Base-by-base conservation (phyloP, 441 rosid species). In the Syzygium syzygioides region DNA sequence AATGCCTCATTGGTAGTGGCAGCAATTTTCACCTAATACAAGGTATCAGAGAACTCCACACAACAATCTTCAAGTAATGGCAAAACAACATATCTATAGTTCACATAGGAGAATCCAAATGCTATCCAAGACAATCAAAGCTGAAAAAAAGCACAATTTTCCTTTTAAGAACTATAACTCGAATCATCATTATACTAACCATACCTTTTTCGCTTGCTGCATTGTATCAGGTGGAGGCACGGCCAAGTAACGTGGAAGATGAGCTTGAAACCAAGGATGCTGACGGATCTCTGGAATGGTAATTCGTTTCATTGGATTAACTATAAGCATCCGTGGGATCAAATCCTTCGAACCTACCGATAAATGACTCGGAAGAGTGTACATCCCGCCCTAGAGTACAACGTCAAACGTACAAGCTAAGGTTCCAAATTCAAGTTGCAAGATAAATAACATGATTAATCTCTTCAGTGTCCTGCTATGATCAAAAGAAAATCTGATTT, bases 151-250 rank as follows among this genome's bases (percentile, higher is more conserved):
- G 6, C 20, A 20, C 28, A 71, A 34, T 12, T 68, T 68, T 71
- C 80, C 50, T 37, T 37, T 71, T 26, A 50, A 76, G 52, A 23
- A 76, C 52, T 7, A 45, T 76, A 12, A 76, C 52, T 76, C n/a
- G n/a, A 12, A 41, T 76, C 52, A 41, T 76, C 52, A 23, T 76
- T 41, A 20, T 32, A 53, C 53, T 85, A 79, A 54, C 84, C 87
- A 41, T 90, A 96, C 99, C 99, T 97, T 98, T 93, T 96, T 98
- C 3, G 98, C 99, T 93, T 98, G 99, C 91, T 98, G 97, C 95
- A 92, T 93, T 15, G 99, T 96, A 90, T 97, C 99, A 32, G 99
- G 99, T 55, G 99, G 99, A 60, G 99, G 96, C 88, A 97, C 99
- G 41, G 99, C 98, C 92, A 98, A 94, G 90, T 98, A 98, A 86